phyloP scores from a whole-genome alignment of 2,329 filamentous ascomycete genomes.

The Alternaria sp. region DNA sequence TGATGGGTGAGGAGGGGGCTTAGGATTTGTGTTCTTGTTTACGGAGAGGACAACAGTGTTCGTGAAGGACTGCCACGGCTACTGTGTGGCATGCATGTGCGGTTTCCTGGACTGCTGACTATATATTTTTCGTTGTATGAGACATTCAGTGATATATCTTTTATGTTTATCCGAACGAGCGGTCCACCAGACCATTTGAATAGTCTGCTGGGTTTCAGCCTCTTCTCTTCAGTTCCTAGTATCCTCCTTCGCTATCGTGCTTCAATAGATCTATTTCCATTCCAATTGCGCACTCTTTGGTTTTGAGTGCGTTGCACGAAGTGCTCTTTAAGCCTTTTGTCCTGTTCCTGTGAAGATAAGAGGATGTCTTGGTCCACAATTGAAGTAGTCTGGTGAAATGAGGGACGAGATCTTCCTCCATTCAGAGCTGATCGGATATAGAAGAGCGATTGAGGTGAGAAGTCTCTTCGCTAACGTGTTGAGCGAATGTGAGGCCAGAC shows the following conservation, averaged over 20 bases:
- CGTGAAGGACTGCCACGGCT: background rate
- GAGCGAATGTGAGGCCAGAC: background rate
- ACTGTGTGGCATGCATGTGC: background rate
- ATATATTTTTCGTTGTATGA: background rate
- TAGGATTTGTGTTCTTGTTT: background rate
- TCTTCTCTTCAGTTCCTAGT: background rate
- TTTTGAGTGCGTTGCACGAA: background rate
- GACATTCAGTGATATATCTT: background rate
- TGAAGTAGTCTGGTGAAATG: background rate
- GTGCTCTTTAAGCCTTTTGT: background rate
- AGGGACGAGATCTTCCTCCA: background rate
- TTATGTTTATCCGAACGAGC: background rate
- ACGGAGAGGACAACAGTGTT: background rate
- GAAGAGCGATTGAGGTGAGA: background rate
- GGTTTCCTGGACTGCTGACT: background rate
- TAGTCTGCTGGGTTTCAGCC: background rate
- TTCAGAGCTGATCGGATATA: background rate
- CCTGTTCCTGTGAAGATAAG: background rate
- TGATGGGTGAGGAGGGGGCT: background rate
- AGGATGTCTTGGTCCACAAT: background rate
- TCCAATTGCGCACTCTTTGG: background rate
- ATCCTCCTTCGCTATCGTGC: background rate
- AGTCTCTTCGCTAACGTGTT: background rate
- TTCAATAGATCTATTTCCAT: background rate
- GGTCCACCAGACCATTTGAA: background rate